Evolutionary conservation across 257 asterid genomes (phyloP).

Genomic region (Ocimum tenuiflorum): DNA sequence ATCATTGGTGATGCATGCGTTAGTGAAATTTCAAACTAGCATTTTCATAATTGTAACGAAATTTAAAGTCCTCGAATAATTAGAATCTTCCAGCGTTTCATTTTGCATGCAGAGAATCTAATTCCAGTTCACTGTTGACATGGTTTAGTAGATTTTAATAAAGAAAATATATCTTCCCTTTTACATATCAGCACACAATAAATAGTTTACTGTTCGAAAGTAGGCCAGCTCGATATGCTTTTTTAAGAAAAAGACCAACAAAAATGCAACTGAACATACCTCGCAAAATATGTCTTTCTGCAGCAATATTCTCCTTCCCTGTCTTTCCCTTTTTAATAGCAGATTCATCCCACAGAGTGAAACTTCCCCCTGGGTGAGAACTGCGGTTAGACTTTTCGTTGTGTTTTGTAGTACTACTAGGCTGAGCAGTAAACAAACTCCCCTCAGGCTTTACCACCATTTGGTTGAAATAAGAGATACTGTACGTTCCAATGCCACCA

Average conservation of each 20-base stretch:
- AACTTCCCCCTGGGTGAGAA: slow-evolving; percentile 69
- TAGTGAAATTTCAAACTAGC: slow-evolving; percentile 5
- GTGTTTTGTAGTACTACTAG: slow-evolving; percentile 46
- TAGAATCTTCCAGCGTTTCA: neutral
- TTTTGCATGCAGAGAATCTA: neutral
- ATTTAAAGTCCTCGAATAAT: too few species aligned
- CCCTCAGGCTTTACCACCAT: slow-evolving; percentile 47
- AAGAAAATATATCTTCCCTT: too few species aligned
- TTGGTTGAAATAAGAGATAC: slow-evolving; percentile 65
- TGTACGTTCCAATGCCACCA: slow-evolving; percentile 79
- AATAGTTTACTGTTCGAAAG: neutral
- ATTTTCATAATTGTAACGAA: neutral
- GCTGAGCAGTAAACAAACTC: slow-evolving; percentile 38
- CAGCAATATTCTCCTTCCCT: slow-evolving; percentile 89
- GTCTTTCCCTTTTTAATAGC: slow-evolving; percentile 79
- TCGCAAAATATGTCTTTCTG: slow-evolving; percentile 41
- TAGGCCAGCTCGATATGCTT: too few species aligned
- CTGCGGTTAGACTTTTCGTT: slow-evolving; percentile 63
- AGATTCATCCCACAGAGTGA: slow-evolving; percentile 86
- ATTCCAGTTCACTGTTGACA: neutral
- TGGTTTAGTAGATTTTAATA: neutral
- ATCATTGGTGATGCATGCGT: slow-evolving; percentile 1
- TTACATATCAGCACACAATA: neutral
- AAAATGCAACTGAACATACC: slow-evolving; percentile 36
- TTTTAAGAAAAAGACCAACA: too few species aligned